Conservation (phyloP, 345 rosid genomes). For the Barbarea vulgaris region DNA sequence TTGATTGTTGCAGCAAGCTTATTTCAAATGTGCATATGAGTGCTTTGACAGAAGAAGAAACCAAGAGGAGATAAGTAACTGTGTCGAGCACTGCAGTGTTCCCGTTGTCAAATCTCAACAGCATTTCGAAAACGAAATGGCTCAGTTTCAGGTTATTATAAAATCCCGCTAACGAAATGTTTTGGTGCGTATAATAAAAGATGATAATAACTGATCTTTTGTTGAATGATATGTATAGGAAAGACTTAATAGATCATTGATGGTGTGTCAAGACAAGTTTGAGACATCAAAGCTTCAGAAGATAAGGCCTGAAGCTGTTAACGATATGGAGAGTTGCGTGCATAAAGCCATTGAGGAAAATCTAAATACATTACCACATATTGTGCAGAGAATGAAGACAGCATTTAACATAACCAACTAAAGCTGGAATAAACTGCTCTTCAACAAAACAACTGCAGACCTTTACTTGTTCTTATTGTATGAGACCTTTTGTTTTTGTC, state of each 20-base stretch:
- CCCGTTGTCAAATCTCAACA: conserved; percentile 79
- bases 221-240: conserved; percentile 51
- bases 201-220: conserved; percentile 2
- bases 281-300: conserved; percentile 74
- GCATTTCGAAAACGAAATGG: conserved; percentile 82
- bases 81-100: conserved; percentile 77
- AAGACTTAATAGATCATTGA: conserved; percentile 73
- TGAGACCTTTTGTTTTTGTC: not conserved
- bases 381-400: conserved; percentile 66
- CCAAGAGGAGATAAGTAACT: conserved; percentile 77
- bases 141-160: conserved; percentile 71
- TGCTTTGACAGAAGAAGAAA: conserved; percentile 83
- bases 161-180: not conserved
- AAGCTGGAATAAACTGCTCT: not conserved
- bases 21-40: conserved; percentile 88
- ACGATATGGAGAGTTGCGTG: conserved; percentile 73
- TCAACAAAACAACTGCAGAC: not conserved
- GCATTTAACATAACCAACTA: conserved; percentile 48
- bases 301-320: conserved; percentile 52
- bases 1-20: conserved; percentile 74
- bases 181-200: not conserved
- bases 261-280: conserved; percentile 91
- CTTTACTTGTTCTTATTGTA: too few species aligned
- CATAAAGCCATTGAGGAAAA: conserved; percentile 69
- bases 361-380: conserved; percentile 66